phyloP scores from a whole-genome alignment of 2,329 filamentous ascomycete species.

The Aureobasidium sp. region DNA sequence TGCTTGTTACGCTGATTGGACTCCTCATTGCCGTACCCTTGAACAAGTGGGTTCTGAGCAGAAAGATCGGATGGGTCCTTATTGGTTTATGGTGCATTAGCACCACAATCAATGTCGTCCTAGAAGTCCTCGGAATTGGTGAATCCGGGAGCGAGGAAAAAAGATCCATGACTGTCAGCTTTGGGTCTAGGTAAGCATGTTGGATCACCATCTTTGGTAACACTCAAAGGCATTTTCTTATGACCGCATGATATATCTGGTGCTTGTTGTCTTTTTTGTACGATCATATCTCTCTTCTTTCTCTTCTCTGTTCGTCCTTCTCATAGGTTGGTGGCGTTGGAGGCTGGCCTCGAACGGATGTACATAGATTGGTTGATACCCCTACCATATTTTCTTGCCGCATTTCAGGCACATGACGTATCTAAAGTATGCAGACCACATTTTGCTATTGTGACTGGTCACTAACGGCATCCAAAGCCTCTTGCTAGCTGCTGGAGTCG shows the following conservation, averaged over 20 bases:
- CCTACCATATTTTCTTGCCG: not conserved
- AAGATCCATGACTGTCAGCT: not conserved
- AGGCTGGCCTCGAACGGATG: not conserved
- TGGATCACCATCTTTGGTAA: not conserved
- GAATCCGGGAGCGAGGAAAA: not conserved
- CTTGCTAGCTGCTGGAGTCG: not conserved
- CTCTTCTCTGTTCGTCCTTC: not conserved
- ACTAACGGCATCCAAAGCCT: not conserved
- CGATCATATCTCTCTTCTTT: not conserved
- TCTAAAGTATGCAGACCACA: not conserved
- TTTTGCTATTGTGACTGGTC: not conserved
- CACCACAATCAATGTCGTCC: conserved; percentile 70
- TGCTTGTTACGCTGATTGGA: conserved; percentile 70
- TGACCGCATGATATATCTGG: not conserved
- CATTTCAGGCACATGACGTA: conserved; percentile 7
- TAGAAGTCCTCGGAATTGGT: conserved; percentile 52
- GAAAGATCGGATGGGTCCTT: conserved; percentile 70
- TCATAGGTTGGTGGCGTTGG: not conserved
- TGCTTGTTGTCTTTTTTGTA: not conserved
- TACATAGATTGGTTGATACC: conserved; percentile 7
- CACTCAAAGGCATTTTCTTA: not conserved
- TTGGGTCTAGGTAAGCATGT: not conserved
- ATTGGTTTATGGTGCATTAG: conserved; percentile 74
- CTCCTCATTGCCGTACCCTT: conserved; percentile 73
- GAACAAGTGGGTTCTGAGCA: conserved; percentile 79